Evolutionary conservation across 2,329 filamentous ascomycete genomes (phyloP).

Genomic region (Aspergillus ruber): DNA sequence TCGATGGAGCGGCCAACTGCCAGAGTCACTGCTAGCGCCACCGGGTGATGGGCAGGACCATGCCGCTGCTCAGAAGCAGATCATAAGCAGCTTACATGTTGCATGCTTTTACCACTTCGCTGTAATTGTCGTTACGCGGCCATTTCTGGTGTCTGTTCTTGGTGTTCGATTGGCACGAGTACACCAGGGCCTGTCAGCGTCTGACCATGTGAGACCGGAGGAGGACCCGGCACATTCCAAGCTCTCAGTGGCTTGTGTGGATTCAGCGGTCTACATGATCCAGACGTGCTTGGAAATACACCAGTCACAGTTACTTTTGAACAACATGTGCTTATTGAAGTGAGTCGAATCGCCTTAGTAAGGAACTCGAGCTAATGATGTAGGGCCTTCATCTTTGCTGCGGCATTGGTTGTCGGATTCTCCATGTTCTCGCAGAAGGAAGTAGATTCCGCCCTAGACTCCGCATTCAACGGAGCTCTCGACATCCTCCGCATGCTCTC

Average conservation of each 20-base stretch:
- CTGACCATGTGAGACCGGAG: constrained; percentile 6
- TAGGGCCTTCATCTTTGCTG: constrained; percentile 51
- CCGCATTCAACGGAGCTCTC: constrained; percentile 46
- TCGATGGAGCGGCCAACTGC: constrained; percentile 42
- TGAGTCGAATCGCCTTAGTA: constrained; percentile 23
- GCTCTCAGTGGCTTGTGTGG: constrained; percentile 49
- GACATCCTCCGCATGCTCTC: constrained; percentile 46
- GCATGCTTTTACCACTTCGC: constrained; percentile 55
- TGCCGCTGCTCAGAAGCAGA: constrained; percentile 24
- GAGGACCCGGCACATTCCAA: constrained; percentile 26
- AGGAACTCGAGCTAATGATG: not conserved
- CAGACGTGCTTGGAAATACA: constrained; percentile 49
- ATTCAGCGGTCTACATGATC: constrained; percentile 50
- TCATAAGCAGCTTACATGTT: constrained; percentile 49
- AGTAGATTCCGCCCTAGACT: constrained; percentile 32
- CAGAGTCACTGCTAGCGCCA: constrained; percentile 23
- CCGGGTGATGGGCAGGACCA: constrained; percentile 13
- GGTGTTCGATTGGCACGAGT: constrained; percentile 31
- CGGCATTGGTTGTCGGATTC: constrained; percentile 52
- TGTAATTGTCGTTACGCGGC: constrained; percentile 52
- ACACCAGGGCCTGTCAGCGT: constrained; percentile 18
- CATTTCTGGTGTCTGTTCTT: constrained; percentile 48
- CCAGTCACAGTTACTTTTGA: constrained; percentile 40
- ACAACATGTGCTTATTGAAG: constrained; percentile 57
- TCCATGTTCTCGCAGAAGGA: constrained; percentile 48